phyloP scores from a whole-genome alignment of 2,329 filamentous ascomycete species.

The Beauveria varroae region DNA sequence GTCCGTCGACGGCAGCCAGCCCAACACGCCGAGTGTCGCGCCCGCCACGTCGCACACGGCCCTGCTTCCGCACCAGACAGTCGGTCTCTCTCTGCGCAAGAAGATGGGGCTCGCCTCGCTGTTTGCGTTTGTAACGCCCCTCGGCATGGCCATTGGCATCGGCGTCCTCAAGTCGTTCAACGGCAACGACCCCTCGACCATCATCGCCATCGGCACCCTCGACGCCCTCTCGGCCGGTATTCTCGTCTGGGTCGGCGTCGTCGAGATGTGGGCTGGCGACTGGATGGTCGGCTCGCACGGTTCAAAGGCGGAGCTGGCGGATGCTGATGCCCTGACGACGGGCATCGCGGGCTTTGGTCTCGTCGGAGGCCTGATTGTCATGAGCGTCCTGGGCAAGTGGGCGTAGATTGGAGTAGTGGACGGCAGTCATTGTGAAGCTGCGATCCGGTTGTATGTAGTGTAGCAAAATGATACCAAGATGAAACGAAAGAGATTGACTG shows the following conservation, averaged over 20 bases:
- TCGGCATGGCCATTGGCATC: conserved; percentile 76
- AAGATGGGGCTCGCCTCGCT: conserved; percentile 55
- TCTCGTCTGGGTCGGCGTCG: conserved; percentile 69
- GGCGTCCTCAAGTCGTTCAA: conserved; percentile 65
- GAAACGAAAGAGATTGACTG: not conserved
- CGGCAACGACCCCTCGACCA: conserved; percentile 60
- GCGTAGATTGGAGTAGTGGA: conserved; percentile 34
- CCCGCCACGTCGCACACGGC: conserved; percentile 13
- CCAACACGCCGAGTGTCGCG: conserved; percentile 13
- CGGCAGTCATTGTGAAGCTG: not conserved
- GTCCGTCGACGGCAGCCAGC: conserved; percentile 13
- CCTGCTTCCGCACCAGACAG: conserved; percentile 5
- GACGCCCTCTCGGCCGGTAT: conserved; percentile 70
- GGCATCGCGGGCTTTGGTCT: conserved; percentile 44
- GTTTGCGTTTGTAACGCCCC: conserved; percentile 65
- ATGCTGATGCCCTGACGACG: conserved; percentile 42
- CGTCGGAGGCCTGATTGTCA: conserved; percentile 55
- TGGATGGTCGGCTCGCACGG: conserved; percentile 50
- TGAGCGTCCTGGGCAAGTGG: conserved; percentile 72
- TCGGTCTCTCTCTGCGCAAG: conserved; percentile 30
- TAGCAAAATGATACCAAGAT: not conserved
- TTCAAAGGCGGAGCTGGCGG: conserved; percentile 40
- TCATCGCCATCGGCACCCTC: conserved; percentile 65
- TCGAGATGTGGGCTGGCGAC: conserved; percentile 73
- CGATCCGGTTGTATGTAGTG: not conserved